Evolutionary conservation across 179 eudicot species (phyloP).

Genomic region (Spergularia azorica): DNA sequence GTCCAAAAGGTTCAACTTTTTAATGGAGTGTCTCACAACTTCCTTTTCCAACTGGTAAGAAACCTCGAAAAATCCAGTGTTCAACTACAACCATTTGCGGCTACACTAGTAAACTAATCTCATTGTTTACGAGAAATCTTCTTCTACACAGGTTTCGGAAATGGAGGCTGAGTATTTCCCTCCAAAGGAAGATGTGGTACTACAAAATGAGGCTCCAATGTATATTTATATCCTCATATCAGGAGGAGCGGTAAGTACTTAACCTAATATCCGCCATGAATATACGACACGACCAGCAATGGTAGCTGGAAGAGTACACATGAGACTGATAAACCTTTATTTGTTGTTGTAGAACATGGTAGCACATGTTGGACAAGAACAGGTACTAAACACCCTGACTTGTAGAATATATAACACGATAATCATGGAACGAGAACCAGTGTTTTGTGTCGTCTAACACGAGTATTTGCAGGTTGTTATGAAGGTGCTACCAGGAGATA

Average conservation of each 20-base stretch:
- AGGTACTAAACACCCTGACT: slow-evolving; percentile 38
- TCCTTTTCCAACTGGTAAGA: slow-evolving; percentile 78
- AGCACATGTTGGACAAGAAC: slow-evolving; percentile 48
- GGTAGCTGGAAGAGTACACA: background rate
- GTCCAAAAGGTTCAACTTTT: slow-evolving; percentile 72
- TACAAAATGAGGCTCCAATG: slow-evolving; percentile 75
- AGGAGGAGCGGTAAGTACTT: slow-evolving; percentile 66
- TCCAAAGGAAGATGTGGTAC: slow-evolving; percentile 72
- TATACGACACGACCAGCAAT: background rate
- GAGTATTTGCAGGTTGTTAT: slow-evolving; percentile 50
- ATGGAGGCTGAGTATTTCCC: slow-evolving; percentile 90
- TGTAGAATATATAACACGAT: background rate
- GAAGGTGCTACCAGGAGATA: slow-evolving; percentile 62
- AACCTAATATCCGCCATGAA: background rate
- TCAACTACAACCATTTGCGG: background rate
- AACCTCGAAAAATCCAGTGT: too few species aligned
- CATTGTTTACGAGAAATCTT: background rate
- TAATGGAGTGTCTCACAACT: slow-evolving; percentile 69
- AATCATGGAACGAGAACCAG: background rate
- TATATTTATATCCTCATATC: slow-evolving; percentile 74
- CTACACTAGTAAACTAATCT: background rate
- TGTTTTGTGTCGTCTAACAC: background rate
- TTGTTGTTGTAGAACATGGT: slow-evolving; percentile 54
- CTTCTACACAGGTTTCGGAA: slow-evolving; percentile 56
- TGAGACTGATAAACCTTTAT: background rate